Evolutionary conservation across 2,329 filamentous ascomycete genomes (phyloP), one percentile per base, ranked within the genome.

Genomic region (Fusarium gaditjirri): DNA sequence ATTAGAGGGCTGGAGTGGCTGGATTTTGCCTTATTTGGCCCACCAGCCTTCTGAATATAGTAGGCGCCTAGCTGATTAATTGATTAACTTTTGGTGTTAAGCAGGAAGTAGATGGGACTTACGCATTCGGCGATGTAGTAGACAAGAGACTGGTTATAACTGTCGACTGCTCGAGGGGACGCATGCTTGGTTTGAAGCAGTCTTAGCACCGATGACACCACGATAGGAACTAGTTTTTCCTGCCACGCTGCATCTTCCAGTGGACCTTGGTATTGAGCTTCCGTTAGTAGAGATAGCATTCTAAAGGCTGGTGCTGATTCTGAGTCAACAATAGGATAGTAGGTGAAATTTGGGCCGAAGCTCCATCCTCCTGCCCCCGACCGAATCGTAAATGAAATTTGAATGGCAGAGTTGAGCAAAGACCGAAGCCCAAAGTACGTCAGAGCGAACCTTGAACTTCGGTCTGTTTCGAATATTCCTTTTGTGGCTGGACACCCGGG

Each of bases 381-480:
- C 1, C 29, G 29, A 33, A 33, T 6, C 5, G 21, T 13, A 7
- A 49, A 31, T 6, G 29, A 49, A 9, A 49, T 0, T 10, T 49
- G 7, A 3, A 49, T 9, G 13, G 29, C 29, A 2, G 11, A 6
- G 7, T 33, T 33, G 2, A 49, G 21, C 5, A 49, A 12, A 6
- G 5, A 9, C 1, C 11, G 10, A 1, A 49, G 7, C 0, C 46
- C 46, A 9, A 6, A 2, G 10, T 23, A 49, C 0, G 29, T 49
- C 3, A 49, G 8, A 3, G 10, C 8, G 10, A 49, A 2, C 3
- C 9, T 33, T 0, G 6, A 6, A 2, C 6, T 19, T 19, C 7
- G 3, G 4, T 23, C 29, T 2, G 3, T 3, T 1, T n/a, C 46
- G 4, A 16, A 1, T 19, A 49, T 9, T 8, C 1, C 3, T 19